Base-by-base conservation (phyloP, 192 early-diverging fungal species). In the Chytriomyces sp. region DNA sequence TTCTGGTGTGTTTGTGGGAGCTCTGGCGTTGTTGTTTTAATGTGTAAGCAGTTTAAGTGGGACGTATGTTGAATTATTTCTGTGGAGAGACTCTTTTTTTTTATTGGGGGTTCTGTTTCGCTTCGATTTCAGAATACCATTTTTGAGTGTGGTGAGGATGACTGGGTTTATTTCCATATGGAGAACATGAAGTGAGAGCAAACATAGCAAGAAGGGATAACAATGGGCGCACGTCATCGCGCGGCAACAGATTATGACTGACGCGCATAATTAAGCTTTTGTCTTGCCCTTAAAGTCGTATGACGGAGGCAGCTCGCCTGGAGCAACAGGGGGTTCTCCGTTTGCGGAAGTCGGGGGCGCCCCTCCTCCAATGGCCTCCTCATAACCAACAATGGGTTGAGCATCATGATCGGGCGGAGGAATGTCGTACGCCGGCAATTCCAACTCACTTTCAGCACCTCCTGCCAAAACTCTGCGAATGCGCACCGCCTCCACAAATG, bases 401-500 rank as follows among this genome's bases (percentile, higher is more conserved):
- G 54, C 54, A 56, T 56, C 54, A 30, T 56, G 30, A 8, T 6
- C 22, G 8, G 54, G 54, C 2, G 33, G 59, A 61, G 59, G 28
- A 4, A 22, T 36, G 25, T 37, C 56, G 56, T 58, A 59, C 1
- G 17, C 55, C 2, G 28, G 39, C 28, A 60, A 26, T 10, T 8
- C 39, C 3, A 62, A 53, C 2, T 30, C 68, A 8, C 14, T 52
- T 10, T 52, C 72, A 28, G 6, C 31, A 26, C 17, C 58, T 8
- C 56, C 70, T 32, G 39, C 58, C 12, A 72, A 12, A 33, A 72
- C 5, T 19, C 72, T 7, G 30, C 41, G 6, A 32, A 73, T 64
- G 3, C 72, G 62, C 12, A 73, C 72, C 19, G 62, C 62, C 36
- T 73, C 72, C 41, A 73, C 61, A 26, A 73, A 25, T 25, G 60